phyloP scores from a whole-genome alignment of 83 land plant genomes.

The Picea engelmannii region DNA sequence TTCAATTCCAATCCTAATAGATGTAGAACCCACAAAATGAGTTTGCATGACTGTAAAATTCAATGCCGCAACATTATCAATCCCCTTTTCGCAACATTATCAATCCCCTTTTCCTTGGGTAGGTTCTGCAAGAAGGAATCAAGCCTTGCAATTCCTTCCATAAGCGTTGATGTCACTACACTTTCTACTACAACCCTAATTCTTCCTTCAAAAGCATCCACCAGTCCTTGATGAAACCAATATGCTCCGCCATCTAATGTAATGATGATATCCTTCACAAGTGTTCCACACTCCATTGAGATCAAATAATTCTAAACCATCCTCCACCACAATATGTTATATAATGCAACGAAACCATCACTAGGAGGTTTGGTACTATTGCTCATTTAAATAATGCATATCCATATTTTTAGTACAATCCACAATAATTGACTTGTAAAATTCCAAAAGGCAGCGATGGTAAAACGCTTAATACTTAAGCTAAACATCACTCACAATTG shows the following conservation, averaged over 20 bases:
- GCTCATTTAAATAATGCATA: too few species aligned
- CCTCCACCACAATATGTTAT: too few species aligned
- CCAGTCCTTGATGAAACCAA: slow-evolving; percentile 78
- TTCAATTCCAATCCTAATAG: slow-evolving; percentile 59
- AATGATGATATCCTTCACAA: slow-evolving; percentile 43
- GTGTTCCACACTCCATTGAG: slow-evolving; percentile 45
- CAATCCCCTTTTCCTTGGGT: slow-evolving; percentile 49
- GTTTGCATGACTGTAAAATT: slow-evolving; percentile 55
- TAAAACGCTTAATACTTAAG: too few species aligned
- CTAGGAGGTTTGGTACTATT: too few species aligned
- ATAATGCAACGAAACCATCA: too few species aligned
- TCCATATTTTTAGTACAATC: too few species aligned
- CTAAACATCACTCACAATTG: too few species aligned
- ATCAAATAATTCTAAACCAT: slow-evolving; percentile 10
- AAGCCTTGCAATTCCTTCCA: slow-evolving; percentile 47
- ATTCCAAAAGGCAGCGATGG: too few species aligned
- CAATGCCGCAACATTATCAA: slow-evolving; percentile 11
- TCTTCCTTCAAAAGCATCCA: slow-evolving; percentile 55
- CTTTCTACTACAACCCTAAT: slow-evolving; percentile 61
- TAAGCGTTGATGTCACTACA: slow-evolving; percentile 47
- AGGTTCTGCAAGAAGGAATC: slow-evolving; percentile 50
- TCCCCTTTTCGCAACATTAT: slow-evolving; percentile 11
- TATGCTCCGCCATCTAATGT: slow-evolving; percentile 64
- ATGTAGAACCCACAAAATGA: slow-evolving; percentile 37
- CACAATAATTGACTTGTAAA: too few species aligned